phyloP scores from a whole-genome alignment of 2,329 filamentous ascomycete genomes.

The Phyllosticta citriasiana region DNA sequence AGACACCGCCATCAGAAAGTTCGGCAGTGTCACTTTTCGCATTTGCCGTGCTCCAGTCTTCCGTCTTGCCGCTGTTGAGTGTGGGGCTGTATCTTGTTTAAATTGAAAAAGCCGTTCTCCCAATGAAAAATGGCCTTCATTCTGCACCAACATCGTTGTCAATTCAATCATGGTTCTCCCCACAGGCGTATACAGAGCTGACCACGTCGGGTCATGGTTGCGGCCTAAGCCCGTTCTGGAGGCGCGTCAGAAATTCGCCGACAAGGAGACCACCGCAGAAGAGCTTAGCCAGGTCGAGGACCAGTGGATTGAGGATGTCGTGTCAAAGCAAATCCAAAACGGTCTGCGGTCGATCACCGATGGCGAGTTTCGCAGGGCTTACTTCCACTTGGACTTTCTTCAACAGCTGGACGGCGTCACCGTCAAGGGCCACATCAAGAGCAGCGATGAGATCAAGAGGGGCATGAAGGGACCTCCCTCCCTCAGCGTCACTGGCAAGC shows the following conservation, averaged over 20 bases:
- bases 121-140: not conserved
- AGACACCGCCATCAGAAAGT: not conserved
- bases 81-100: not conserved
- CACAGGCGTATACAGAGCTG: conserved; percentile 34
- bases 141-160: not conserved
- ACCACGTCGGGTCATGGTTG: conserved; percentile 48
- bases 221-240: conserved; percentile 41
- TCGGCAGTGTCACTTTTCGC: not conserved
- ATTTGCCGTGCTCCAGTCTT: not conserved
- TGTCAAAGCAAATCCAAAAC: conserved; percentile 39
- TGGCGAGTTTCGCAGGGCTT: conserved; percentile 47
- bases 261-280: conserved; percentile 31
- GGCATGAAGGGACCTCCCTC: conserved; percentile 42
- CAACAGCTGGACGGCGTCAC: conserved; percentile 45
- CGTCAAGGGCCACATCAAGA: conserved; percentile 37
- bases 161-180: conserved; percentile 27
- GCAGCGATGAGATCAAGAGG: conserved; percentile 32
- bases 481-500: conserved; percentile 45
- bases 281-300: conserved; percentile 44
- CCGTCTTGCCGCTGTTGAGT: not conserved
- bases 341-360: conserved; percentile 45
- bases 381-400: conserved; percentile 51
- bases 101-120: not conserved
- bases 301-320: conserved; percentile 39
- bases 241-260: conserved; percentile 39